Base-by-base conservation (phyloP, 768 basidiomycete species). In the Xerocomellus intermedius region DNA sequence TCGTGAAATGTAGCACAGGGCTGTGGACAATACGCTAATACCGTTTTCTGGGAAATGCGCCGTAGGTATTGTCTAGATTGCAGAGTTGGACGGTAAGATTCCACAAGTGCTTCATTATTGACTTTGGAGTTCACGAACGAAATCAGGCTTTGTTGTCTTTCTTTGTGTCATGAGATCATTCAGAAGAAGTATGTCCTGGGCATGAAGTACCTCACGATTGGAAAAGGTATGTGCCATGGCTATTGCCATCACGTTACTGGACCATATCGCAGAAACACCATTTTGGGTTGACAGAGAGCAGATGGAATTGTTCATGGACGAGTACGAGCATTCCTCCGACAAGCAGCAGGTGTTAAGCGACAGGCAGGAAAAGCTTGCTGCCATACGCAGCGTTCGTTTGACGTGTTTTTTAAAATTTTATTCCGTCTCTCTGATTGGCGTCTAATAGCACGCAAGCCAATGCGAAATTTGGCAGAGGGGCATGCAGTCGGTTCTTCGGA, bases 61-160 rank as follows among this genome's bases (percentile, higher is more conserved):
- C 57, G 45, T 8, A 59, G 61, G 17, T 59, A 56, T 24, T 60
- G 52, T 42, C n/a, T 14, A 13, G 26, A 24, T 4, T 62, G 60
- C 37, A 58, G 37, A 19, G 4, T 2, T 2, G 21, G 14, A 44
- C 38, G 50, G 61, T 49, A 38, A n/a, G 39, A 24, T 37, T 42
- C 8, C 8, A 17, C 36, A 2, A n/a, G 10, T 17, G 21, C 32
- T 24, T 45, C 7, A 9, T 5, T 9, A 36, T 2, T 13, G 12
- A 19, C n/a, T 13, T 36, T 32, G 4, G 19, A 8, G 2, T 46
- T 61, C 8, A 56, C 21, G n/a, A 3, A 24, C 28, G 4, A 36
- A 16, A 33, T 42, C 9, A 62, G 60, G 24, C 42, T 56, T 13
- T 35, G 39, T 14, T 1, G 14, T 42, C n/a, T 45, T 13, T 5